Evolutionary conservation across 805 yeast species (phyloP).

Genomic region (Ogataea pignaliae): DNA sequence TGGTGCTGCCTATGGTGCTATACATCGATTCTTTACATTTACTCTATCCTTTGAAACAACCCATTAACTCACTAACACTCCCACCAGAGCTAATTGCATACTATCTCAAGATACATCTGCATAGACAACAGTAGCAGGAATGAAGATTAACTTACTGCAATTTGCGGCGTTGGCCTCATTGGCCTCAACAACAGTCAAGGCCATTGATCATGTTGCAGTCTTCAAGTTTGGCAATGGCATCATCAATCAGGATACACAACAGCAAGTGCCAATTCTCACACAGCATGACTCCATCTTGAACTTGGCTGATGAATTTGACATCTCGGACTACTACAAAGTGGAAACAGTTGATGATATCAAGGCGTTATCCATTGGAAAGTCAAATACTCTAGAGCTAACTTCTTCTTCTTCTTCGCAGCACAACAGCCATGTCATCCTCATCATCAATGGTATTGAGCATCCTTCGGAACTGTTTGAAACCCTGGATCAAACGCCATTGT

Average conservation of each 20-base stretch:
- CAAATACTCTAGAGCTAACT: conserved; percentile 3
- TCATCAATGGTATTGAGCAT: conserved; percentile 38
- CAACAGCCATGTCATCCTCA: conserved; percentile 33
- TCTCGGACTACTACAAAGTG: conserved; percentile 33
- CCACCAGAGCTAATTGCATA: too few relatives aligned
- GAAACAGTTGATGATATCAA: conserved; percentile 24
- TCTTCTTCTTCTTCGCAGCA: not conserved
- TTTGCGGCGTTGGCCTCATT: conserved; percentile 3
- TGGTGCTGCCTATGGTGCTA: too few relatives aligned
- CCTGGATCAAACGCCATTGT: conserved; percentile 15
- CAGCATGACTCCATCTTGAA: conserved; percentile 35
- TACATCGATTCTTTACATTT: too few relatives aligned
- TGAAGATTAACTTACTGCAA: conserved; percentile 5
- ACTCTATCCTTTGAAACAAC: too few relatives aligned
- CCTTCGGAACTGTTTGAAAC: conserved; percentile 28
- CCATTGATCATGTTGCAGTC: conserved; percentile 25
- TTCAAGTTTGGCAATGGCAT: conserved; percentile 13
- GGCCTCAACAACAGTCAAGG: conserved; percentile 9
- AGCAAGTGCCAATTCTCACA: conserved; percentile 13
- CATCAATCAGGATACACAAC: not conserved
- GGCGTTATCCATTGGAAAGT: conserved; percentile 20
- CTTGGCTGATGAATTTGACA: conserved; percentile 42
- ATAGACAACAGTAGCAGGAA: not conserved
- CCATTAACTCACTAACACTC: too few relatives aligned
- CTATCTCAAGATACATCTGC: too few relatives aligned